Evolutionary conservation across 192 early-diverging fungal species (phyloP), one percentile per base, ranked within the genome.

Genomic region (Allomyces javanicus): DNA sequence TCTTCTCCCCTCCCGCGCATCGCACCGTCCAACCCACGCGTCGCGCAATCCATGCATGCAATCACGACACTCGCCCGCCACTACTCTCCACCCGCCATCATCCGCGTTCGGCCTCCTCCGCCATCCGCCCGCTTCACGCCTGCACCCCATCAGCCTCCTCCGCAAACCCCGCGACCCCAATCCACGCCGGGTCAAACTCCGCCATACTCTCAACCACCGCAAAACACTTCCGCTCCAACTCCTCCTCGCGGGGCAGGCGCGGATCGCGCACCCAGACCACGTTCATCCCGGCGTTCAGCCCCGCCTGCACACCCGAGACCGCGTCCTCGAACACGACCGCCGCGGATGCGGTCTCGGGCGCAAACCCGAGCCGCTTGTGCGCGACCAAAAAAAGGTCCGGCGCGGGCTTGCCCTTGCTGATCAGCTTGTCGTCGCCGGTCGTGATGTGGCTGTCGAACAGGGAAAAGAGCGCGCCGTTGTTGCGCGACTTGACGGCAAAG

Each of bases 281-380:
- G 14, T 66, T 67, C 77, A 81, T 77, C 19, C 75, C 71, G 6
- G 81, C 81, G 22, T 67, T 67, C 17, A 76, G 63, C 1, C 72
- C 81, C 0, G 78, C 78, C 55, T 68, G 23, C 12, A 81, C 74
- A 1, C 81, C 81, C 10, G 69, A 64, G 40, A 62, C 50, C 1
- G 77, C 72, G 65, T 83, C 79, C 61, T 83, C 81, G 73, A 83
- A 83, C 21, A 83, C 79, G 27, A 83, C 64, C 26, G 63, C 63
- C 25, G 63, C 14, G n/a, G 1, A 3, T 11, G 25, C 12, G 17
- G 33, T 64, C 25, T 40, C 44, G 12, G 66, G n/a, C 50, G 67
- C 61, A 19, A n/a, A 21, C 9, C 75, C 74, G 10, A 83, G 25
- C 67, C 22, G 10, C 55, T 71, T 24, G 9, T 72, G 70, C 25